Percentiles rank a stretch among this genome's conserved stretches.
These are phyloP conservation scores for Blastobotrys aristatus DNA, from an alignment of 1,139 yeast genomes.

Conservation along the genomic window DNA sequence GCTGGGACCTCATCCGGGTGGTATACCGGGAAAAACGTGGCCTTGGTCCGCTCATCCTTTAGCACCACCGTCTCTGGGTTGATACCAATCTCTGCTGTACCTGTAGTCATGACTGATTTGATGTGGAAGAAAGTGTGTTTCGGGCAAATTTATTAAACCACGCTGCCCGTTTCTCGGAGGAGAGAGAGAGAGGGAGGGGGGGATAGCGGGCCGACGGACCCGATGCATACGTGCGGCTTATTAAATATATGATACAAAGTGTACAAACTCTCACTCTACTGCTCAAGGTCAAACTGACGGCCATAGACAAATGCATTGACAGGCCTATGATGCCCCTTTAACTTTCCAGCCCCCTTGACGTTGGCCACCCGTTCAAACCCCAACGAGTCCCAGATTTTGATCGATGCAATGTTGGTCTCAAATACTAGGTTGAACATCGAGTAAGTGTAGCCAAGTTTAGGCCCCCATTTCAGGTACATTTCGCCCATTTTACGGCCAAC, in stretches of 20 bases:
- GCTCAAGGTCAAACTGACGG: too few species aligned
- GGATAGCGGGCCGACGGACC: too few species aligned
- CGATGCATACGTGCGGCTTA: too few species aligned
- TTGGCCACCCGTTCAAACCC: conserved; percentile 76
- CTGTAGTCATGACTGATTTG: neutral
- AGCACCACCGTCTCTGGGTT: conserved; percentile 54
- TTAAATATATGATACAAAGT: too few species aligned
- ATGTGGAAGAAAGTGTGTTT: neutral
- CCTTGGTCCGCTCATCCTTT: conserved; percentile 85
- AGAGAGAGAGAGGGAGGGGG: too few species aligned
- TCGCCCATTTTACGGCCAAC: conserved; percentile 82
- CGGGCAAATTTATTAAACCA: conserved; percentile 14
- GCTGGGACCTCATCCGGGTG: conserved; percentile 61
- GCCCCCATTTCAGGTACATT: conserved; percentile 87
- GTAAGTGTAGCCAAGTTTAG: conserved; percentile 77
- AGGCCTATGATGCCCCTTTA: conserved; percentile 76
- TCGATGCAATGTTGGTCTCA: conserved; percentile 79
- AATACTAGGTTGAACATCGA: conserved; percentile 81
- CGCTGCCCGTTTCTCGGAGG: too few species aligned
- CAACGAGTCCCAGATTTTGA: conserved; percentile 69
- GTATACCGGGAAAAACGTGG: conserved; percentile 83
- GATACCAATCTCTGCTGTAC: conserved; percentile 5
- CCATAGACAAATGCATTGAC: conserved; percentile 79
- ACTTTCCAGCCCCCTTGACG: conserved; percentile 76
- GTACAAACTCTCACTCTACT: too few species aligned